Base-by-base conservation (phyloP, 1,284 basidiomycete genomes). In the Lentinula novae-zelandiae region DNA sequence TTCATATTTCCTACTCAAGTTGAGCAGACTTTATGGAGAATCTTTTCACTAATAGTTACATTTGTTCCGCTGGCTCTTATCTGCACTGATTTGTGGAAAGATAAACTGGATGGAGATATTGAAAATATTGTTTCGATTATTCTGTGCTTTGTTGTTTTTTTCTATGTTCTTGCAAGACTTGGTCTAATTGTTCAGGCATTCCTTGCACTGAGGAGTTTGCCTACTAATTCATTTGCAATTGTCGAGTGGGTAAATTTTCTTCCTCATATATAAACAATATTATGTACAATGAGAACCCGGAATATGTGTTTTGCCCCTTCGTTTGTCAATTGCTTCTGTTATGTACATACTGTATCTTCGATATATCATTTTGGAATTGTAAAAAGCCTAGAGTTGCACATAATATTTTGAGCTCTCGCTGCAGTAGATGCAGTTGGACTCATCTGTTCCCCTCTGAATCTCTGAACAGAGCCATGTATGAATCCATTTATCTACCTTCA, bases 231-330 rank as follows among this genome's bases (percentile, higher is more conserved):
- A 7, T 61, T 46, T 40, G 27, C 53, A 20, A 58, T 56, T 13
- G 52, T 64, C 9, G 53, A 61, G 12, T 64, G 55, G 60, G 51
- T 52, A 4, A 53, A 7, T 27, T 50, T 50, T 44, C 58, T 64
- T 52, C 60, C 60, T 34, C 63, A 61, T 31, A 38, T 64, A 40
- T 62, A 58, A 49, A 44, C 1, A 44, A n/a, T 44, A 6, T 27
- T 27, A 3, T 27, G 27, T 27, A 27, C 27, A 27, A 27, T 4
- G 27, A 3, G 27, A 22, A 22, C 22, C 22, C 22, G 22, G 22
- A 4, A 27, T 27, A 27, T 27, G 27, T 27, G 27, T 27, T 27
- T 27, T 27, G 2, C 27, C 27, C 27, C 27, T 27, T 27, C 27
- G 27, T 27, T 4, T 4, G 3, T 27, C 27, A 27, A 27, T 27